Base-by-base conservation (phyloP, 2,329 filamentous ascomycete genomes). In the Sphaerulina vaccinii region DNA sequence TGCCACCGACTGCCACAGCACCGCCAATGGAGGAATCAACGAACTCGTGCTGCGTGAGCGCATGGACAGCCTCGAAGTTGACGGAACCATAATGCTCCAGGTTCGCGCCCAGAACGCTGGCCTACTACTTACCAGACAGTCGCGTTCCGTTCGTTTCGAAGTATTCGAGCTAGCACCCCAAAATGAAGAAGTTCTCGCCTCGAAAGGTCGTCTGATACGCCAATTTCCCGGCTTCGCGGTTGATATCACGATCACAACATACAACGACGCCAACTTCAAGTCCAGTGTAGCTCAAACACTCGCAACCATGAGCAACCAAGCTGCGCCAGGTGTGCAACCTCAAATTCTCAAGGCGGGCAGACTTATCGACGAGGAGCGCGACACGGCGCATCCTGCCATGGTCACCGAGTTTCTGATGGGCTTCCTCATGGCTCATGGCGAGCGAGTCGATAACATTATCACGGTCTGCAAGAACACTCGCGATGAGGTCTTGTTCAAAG, bases 191-290 rank as follows among this genome's bases (percentile, higher is more conserved):
- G 78, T 84, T 0, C 70, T 85, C 2, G 73, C 73, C 0, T 66
- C 79, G 0, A 65, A 77, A n/a, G 73, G 73, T 22, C 75, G 81
- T 1, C 64, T 87, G 0, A 60, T 71, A 49, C 83, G 83, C 75
- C 73, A 78, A 15, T 87, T 87, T 53, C 84, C 84, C 0, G 80
- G 78, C 0, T 69, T 66, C n/a, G 75, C 79, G 0, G 76, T 79
- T 0, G 68, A 71, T 0, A 61, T 62, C 6, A 33, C 50, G 22
- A n/a, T 13, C 3, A 18, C 15, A 4, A 41, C 38, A 1, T 33
- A 22, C 16, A 13, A 62, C 0, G 77, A 79, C 42, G 13, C 54
- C 0, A 23, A 54, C 2, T 59, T 65, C 27, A 33, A 19, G 13
- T 15, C 32, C 0, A 46, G 48, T 5, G 13, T 64, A 3, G 59